Base-by-base conservation (phyloP, 2,329 filamentous ascomycete genomes). In the Colletotrichum liaoningense region DNA sequence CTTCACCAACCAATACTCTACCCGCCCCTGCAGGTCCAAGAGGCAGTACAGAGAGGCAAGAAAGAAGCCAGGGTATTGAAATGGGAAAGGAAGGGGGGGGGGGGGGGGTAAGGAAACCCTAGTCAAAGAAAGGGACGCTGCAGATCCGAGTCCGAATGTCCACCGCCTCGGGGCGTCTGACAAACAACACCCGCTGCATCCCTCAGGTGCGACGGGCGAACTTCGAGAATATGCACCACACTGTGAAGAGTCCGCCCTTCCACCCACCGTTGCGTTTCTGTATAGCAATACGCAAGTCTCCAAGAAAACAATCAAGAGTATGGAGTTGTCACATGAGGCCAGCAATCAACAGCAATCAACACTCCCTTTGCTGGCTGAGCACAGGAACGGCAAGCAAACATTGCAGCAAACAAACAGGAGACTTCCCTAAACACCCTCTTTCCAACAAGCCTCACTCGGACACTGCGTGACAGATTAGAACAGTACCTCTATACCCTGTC, bases 351-450 rank as follows among this genome's bases (percentile, higher is more conserved):
- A 19, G 14, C 58, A 64, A 65, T 55, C 22, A 56, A 16, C 33
- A 24, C n/a, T 14, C 33, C 19, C 42, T 16, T 24, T 63, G 22
- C 56, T 58, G 42, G 52, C 28, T 35, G 26, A 30, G 16, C 26
- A 49, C 19, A 24, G 38, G 38, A 59, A 59, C 54, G 33, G 52
- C 52, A 68, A 59, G 59, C 70, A 69, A 72, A 63, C 59, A 64
- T 22, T 3, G 30, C 55, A 60, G 49, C 66, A 63, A 56, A 30
- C 62, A 42, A 6, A 16, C 26, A 16, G 16, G 16, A 6, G 28
- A 16, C 24, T 16, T 9, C 30, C 63, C 33, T n/a, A 49, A 19
- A 49, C 42, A 7, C 54, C 26, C n/a, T 16, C 28, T 24, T n/a
- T 16, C 22, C 46, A 33, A 24, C 19, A 49, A 49, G 42, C 3